Base-by-base conservation (phyloP, 139 green algal genomes). In the Diplosphaera chodatii region DNA sequence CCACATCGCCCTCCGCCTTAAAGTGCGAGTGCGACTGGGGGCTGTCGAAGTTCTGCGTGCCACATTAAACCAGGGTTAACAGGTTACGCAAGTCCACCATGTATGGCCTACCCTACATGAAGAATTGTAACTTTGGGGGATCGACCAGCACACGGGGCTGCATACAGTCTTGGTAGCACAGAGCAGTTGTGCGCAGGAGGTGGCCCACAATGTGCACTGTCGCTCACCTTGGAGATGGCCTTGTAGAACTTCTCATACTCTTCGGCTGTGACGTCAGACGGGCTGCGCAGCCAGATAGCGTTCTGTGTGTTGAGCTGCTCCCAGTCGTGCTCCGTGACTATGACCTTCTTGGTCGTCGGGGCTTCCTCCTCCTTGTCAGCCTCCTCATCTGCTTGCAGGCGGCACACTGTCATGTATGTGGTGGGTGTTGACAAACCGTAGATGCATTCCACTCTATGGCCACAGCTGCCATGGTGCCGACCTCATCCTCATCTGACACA, bases 181-280 rank as follows among this genome's bases (percentile, higher is more conserved):
- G n/a, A n/a, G n/a, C n/a, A n/a, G n/a, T n/a, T n/a, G n/a, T n/a
- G n/a, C n/a, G n/a, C n/a, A n/a, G n/a, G n/a, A n/a, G n/a, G n/a
- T n/a, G n/a, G n/a, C n/a, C n/a, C n/a, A n/a, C n/a, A n/a, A n/a
- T n/a, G n/a, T n/a, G n/a, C n/a, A n/a, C n/a, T n/a, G n/a, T n/a
- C n/a, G n/a, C n/a, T n/a, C 56, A 90, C 86, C 88, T 98, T 97
- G 69, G 82, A 77, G 8, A 99, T 63, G 2, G 88, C 89, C 81
- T 97, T 92, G 87, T 96, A 99, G 84, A 99, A 99, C 75, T 95
- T 94, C 66, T 87, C 55, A 71, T 99, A 98, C 83, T 99, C 95
- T 68, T 97, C 91, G 10, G 92, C 80, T 0, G 75, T 83, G 4
- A 99, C 86, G 21, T 99, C 91, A 32, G 75, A 83, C 29, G 94